Percentiles rank a stretch among this genome's conserved stretches.
These are phyloP conservation scores for Fragaria ananassa DNA, from an alignment of 306 rosid species.

Conservation along the genomic window DNA sequence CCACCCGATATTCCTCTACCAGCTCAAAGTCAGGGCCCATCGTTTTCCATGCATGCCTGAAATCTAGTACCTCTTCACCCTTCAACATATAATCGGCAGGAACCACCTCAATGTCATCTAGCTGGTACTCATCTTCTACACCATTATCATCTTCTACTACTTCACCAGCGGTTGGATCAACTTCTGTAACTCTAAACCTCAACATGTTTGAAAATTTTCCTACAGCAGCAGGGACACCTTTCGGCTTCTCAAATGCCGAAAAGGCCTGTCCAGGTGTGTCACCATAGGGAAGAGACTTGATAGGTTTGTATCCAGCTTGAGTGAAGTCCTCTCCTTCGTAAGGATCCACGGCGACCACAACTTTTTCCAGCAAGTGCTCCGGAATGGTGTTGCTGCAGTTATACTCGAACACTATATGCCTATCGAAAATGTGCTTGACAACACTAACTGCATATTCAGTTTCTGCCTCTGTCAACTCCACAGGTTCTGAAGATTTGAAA, in stretches of 20 bases:
- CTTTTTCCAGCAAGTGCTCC: conserved; percentile 91
- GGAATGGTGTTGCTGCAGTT: conserved; percentile 97
- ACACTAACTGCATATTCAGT: conserved; percentile 92
- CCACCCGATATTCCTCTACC: no score
- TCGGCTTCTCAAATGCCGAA: conserved; percentile 87
- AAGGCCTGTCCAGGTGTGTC: conserved; percentile 85
- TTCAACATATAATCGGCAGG: no score
- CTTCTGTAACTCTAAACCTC: conserved; percentile 32
- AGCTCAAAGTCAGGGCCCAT: no score
- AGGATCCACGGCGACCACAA: conserved; percentile 71
- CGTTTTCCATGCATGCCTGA: no score
- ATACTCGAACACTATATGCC: conserved; percentile 88
- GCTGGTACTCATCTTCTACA: no score
- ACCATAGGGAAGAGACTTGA: conserved; percentile 83
- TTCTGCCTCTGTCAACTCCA: conserved; percentile 96
- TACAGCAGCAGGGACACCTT: conserved; percentile 52
- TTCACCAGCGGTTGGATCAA: no score
- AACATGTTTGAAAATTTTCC: conserved; percentile 82
- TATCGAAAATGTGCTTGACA: conserved; percentile 88
- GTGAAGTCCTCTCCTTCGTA: conserved; percentile 89
- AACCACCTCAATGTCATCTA: no score
- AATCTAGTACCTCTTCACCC: no score
- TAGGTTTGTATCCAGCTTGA: conserved; percentile 69
- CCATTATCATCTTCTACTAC: no score
- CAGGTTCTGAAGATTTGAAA: conserved; percentile 94